Conservation (phyloP, 805 yeast species). For the Saccharomycopsis fibuligera region DNA sequence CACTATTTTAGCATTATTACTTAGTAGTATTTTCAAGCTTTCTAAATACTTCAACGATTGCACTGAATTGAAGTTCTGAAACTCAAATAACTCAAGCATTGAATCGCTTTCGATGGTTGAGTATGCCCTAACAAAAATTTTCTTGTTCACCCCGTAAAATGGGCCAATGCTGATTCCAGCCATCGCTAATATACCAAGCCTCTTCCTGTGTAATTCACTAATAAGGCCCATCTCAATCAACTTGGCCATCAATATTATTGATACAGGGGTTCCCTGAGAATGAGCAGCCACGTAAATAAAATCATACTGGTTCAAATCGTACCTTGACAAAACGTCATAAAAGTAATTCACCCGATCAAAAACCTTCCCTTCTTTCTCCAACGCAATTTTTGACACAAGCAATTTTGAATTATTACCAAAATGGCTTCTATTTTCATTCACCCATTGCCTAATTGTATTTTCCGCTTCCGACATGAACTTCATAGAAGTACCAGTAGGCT, state of each 20-base stretch:
- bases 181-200: constrained; percentile 80
- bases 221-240: constrained; percentile 55
- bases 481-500: constrained; percentile 93
- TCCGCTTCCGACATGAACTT: constrained; percentile 91
- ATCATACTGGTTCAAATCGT: constrained; percentile 56
- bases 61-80: constrained; percentile 66
- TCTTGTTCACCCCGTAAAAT: constrained; percentile 82
- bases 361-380: constrained; percentile 90
- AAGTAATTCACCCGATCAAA: constrained; percentile 81
- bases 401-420: constrained; percentile 30
- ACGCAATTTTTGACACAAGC: constrained; percentile 80
- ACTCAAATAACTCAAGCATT: constrained; percentile 76
- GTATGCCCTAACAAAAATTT: constrained; percentile 77
- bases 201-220: constrained; percentile 32
- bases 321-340: constrained; percentile 55
- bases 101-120: constrained; percentile 88
- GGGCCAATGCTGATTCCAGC: constrained; percentile 96
- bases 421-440: constrained; percentile 28
- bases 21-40: constrained; percentile 56
- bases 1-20: constrained; percentile 67
- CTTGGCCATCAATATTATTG: constrained; percentile 69
- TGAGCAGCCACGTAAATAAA: constrained; percentile 89
- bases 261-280: constrained; percentile 94
- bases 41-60: constrained; percentile 69
- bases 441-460: constrained; percentile 64